Percentiles rank a stretch among this genome's conserved stretches.
These are phyloP conservation scores for Fusarium sp. DNA, from an alignment of 2,329 filamentous ascomycete genomes.

Conservation along the genomic window DNA sequence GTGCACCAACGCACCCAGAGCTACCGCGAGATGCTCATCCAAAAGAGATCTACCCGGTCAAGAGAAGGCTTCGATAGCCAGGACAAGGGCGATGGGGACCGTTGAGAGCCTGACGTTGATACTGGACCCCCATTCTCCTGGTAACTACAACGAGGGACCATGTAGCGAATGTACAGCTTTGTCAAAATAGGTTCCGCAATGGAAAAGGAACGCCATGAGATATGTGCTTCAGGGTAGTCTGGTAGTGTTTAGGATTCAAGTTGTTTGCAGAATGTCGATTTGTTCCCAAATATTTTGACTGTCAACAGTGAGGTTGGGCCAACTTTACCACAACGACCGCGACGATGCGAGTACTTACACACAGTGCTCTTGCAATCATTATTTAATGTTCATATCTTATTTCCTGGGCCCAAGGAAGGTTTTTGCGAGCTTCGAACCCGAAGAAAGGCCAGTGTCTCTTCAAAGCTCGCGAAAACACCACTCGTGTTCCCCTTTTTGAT, in stretches of 20 bases:
- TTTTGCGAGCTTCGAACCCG: not conserved
- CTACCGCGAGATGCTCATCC: slow-evolving; percentile 35
- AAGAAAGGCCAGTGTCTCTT: not conserved
- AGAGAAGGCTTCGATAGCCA: slow-evolving; percentile 29
- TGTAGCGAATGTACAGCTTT: not conserved
- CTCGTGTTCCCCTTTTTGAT: not conserved
- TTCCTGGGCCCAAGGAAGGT: not conserved
- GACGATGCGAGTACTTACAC: not conserved
- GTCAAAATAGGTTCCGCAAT: not conserved
- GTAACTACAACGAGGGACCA: not conserved
- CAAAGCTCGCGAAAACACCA: not conserved
- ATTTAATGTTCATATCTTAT: no score
- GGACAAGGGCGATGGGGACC: slow-evolving; percentile 30
- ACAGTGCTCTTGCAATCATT: not conserved
- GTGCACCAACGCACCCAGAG: slow-evolving; percentile 35
- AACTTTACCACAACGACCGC: not conserved
- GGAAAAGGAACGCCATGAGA: not conserved
- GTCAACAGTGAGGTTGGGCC: not conserved
- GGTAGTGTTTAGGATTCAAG: not conserved
- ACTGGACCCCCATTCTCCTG: slow-evolving; percentile 14
- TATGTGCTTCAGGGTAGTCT: not conserved
- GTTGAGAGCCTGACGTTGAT: slow-evolving; percentile 37
- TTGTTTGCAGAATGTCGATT: not conserved
- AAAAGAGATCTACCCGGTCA: slow-evolving; percentile 24
- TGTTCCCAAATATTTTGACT: not conserved